Conservation (phyloP, 2,329 filamentous ascomycete species). For the Periconia sp. region DNA sequence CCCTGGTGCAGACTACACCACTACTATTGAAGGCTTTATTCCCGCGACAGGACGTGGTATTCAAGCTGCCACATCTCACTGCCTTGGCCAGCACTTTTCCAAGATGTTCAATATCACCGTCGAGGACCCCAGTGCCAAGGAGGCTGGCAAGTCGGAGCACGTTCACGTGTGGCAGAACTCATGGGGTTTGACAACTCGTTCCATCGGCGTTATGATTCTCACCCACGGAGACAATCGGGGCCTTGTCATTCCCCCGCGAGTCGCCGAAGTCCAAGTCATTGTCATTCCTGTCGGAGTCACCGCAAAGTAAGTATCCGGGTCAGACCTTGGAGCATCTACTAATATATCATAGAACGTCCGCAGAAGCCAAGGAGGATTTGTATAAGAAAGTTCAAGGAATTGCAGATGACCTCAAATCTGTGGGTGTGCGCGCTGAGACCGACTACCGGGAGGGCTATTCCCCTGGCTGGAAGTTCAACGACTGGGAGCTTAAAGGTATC, state of each 20-base stretch:
- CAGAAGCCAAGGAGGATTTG: conserved; percentile 79
- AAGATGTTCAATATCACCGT: conserved; percentile 99
- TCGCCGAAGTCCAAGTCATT: conserved; percentile 84
- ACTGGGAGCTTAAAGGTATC: conserved; percentile 97
- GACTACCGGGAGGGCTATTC: conserved; percentile 89
- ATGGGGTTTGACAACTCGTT: conserved; percentile 96
- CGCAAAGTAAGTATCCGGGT: conserved; percentile 70
- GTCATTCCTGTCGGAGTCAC: conserved; percentile 93
- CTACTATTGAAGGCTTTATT: conserved; percentile 96
- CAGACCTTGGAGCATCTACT: conserved; percentile 4
- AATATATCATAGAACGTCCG: conserved; percentile 46
- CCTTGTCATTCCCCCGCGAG: conserved; percentile 87
- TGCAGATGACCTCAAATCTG: conserved; percentile 70
- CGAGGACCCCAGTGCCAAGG: conserved; percentile 79
- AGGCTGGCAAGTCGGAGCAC: conserved; percentile 67
- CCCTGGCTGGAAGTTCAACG: conserved; percentile 97
- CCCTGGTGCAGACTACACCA: conserved; percentile 94
- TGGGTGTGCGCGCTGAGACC: conserved; percentile 76
- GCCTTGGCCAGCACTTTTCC: conserved; percentile 95
- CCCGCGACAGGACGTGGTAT: conserved; percentile 95
- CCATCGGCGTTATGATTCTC: conserved; percentile 99
- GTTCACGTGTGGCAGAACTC: conserved; percentile 98
- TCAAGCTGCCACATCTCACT: conserved; percentile 94
- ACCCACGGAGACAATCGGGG: conserved; percentile 97
- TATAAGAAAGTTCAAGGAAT: conserved; percentile 78